phyloP scores from a whole-genome alignment of 768 basidiomycete species.

The Agaricus subrufescens region DNA sequence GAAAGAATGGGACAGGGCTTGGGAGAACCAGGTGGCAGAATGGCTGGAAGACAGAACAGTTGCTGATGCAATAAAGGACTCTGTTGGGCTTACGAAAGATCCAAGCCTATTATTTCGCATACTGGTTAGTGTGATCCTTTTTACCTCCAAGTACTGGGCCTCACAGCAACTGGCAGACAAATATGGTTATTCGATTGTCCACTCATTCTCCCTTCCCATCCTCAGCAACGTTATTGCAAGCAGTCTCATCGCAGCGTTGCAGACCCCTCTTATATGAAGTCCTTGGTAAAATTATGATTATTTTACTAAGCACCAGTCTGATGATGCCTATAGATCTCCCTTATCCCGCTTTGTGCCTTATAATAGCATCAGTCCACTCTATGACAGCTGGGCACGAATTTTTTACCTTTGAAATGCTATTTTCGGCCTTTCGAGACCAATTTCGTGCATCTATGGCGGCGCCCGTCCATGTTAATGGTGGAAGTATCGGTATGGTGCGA shows the following conservation, averaged over 20 bases:
- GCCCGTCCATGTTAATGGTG: constrained; percentile 70
- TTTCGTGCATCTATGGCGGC: constrained; percentile 67
- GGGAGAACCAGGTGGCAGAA: constrained; percentile 52
- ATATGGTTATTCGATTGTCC: constrained; percentile 40
- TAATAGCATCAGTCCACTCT: constrained; percentile 81
- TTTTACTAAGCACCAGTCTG: not conserved
- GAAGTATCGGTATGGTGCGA: constrained; percentile 69
- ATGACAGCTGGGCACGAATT: constrained; percentile 69
- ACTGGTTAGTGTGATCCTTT: constrained; percentile 43
- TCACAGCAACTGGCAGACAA: constrained; percentile 28
- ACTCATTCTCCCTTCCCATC: constrained; percentile 52
- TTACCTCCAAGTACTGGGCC: not conserved
- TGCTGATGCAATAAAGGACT: constrained; percentile 45
- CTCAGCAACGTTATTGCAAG: constrained; percentile 33
- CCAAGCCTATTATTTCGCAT: constrained; percentile 52
- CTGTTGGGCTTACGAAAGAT: constrained; percentile 59
- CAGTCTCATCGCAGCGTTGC: constrained; percentile 48
- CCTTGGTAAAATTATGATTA: constrained; percentile 36
- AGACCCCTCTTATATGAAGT: constrained; percentile 51
- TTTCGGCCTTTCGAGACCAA: constrained; percentile 74
- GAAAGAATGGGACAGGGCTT: constrained; percentile 58
- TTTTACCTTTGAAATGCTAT: constrained; percentile 91
- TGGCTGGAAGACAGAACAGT: constrained; percentile 51
- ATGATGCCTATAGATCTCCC: constrained; percentile 47
- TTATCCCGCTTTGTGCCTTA: constrained; percentile 76